Conservation (phyloP, 2,329 filamentous ascomycete genomes). For the Lasiodiplodia sp. region DNA sequence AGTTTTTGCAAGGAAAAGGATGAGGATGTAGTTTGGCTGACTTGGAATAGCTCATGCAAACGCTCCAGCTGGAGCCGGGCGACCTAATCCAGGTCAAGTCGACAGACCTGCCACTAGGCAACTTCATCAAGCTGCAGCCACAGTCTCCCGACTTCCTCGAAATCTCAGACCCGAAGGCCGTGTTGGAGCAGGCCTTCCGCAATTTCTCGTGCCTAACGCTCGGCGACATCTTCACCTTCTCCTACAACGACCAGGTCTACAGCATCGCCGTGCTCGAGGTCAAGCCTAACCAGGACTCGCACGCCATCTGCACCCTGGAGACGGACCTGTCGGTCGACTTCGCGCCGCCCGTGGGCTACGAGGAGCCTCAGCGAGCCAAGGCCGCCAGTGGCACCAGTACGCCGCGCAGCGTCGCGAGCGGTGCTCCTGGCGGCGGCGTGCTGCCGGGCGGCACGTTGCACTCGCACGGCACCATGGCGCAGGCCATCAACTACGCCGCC, state of each 20-base stretch:
- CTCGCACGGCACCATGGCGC: constrained; percentile 91
- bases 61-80: constrained; percentile 84
- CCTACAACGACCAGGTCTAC: constrained; percentile 94
- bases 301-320: constrained; percentile 89
- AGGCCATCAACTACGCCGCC: constrained; percentile 93
- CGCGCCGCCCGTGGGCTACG: constrained; percentile 90
- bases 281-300: constrained; percentile 85
- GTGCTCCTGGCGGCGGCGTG: constrained; percentile 55
- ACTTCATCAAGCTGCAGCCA: constrained; percentile 94
- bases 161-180: constrained; percentile 95
- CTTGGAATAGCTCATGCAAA: constrained; percentile 84
- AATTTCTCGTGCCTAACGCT: constrained; percentile 94
- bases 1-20: neutral
- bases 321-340: constrained; percentile 98
- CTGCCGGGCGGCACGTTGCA: constrained; percentile 75
- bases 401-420: constrained; percentile 71
- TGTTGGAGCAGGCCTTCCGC: constrained; percentile 94
- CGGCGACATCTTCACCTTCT: constrained; percentile 93
- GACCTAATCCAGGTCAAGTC: constrained; percentile 96
- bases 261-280: constrained; percentile 93
- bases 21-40: constrained; percentile 32
- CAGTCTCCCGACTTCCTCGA: constrained; percentile 94
- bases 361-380: constrained; percentile 76
- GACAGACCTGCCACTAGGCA: constrained; percentile 87
- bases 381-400: constrained; percentile 83